Evolutionary conservation across 225 moss, liverwort and hornwort species (phyloP).

Genomic region (Straminergon stramineum): DNA sequence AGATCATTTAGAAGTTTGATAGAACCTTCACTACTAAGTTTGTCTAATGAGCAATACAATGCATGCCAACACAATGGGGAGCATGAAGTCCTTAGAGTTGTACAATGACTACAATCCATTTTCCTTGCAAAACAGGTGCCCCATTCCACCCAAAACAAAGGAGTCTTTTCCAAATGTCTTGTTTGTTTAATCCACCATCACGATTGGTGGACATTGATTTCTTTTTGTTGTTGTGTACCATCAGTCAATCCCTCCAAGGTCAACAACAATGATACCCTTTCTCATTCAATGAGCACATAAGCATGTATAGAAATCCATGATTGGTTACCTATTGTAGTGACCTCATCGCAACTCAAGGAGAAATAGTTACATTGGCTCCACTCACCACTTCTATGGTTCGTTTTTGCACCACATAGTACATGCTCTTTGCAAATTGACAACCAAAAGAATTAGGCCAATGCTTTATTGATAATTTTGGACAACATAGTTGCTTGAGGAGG

Average conservation of each 20-base stretch:
- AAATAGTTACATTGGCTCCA: neutral
- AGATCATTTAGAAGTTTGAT: neutral
- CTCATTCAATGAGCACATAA: neutral
- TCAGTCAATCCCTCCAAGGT: neutral
- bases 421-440: neutral
- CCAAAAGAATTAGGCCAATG: rapidly evolving
- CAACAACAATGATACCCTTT: neutral
- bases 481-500: neutral
- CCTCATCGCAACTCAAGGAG: neutral
- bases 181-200: neutral
- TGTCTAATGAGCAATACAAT: rapidly evolving
- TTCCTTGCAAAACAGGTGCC: neutral
- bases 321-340: neutral
- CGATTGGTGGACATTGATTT: neutral
- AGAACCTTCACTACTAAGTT: neutral
- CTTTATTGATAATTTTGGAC: neutral
- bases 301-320: neutral
- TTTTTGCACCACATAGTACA: neutral
- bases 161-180: rapidly evolving
- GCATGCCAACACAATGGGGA: neutral
- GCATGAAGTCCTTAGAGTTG: neutral
- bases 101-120: neutral
- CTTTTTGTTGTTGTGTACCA: neutral
- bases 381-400: neutral
- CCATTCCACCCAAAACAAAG: neutral